A percentile compares a stretch with the other conserved stretches of the same genome.
These are phyloP conservation scores for Pseudogymnoascus sp. DNA, from an alignment of 2,329 filamentous ascomycete genomes.

Conservation along the genomic window DNA sequence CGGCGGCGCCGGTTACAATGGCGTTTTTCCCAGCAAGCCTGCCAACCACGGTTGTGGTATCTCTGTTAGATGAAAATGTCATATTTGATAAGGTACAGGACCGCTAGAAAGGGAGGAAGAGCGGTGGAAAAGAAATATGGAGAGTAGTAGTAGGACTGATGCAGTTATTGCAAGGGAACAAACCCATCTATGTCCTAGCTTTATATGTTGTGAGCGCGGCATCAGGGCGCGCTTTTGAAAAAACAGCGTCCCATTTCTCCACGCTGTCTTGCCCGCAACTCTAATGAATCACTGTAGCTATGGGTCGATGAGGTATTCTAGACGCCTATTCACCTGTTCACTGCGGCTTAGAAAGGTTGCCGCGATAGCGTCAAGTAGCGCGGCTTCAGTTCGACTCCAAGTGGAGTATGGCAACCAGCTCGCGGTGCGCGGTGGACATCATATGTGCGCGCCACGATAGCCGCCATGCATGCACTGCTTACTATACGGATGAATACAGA, in stretches of 20 bases:
- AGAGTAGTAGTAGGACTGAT: background rate
- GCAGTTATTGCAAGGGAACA: background rate
- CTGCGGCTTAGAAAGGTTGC: background rate
- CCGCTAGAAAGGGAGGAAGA: background rate
- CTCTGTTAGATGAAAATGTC: background rate
- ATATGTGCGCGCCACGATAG: background rate
- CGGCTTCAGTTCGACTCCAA: background rate
- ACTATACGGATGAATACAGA: too few species aligned
- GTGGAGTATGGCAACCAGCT: background rate
- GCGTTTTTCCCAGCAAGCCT: conserved; percentile 31
- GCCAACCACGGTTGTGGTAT: conserved; percentile 20
- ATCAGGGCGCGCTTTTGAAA: background rate
- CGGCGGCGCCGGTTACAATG: conserved; percentile 59
- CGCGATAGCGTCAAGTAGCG: background rate
- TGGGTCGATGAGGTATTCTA: background rate
- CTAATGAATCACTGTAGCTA: background rate
- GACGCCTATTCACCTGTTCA: background rate
- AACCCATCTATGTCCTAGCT: background rate
- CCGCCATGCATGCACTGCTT: too few species aligned
- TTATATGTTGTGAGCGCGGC: background rate
- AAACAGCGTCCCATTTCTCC: background rate
- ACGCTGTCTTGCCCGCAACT: background rate
- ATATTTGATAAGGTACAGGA: background rate
- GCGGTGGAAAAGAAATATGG: background rate
- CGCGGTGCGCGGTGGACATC: background rate